Base-by-base conservation (phyloP, 2,329 filamentous ascomycete genomes). In the Paracoccidioides lutzii region DNA sequence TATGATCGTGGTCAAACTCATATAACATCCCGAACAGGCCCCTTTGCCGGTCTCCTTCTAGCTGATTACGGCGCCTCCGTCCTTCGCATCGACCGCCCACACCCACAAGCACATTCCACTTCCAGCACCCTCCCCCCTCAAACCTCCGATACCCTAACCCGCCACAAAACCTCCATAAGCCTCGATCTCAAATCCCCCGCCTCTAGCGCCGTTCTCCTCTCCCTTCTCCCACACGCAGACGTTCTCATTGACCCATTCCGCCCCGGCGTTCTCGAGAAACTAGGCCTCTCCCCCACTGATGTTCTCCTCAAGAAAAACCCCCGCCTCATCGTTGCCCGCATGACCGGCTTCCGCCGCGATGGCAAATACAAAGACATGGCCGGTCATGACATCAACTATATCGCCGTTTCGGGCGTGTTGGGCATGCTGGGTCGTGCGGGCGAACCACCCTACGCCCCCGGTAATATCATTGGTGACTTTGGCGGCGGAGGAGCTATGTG, bases 371-470 rank as follows among this genome's bases (percentile, higher is more conserved):
- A 80, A 50, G 73, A 79, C 64, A 96, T 95, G 90, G 90, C 90
- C 0, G 90, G 90, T 46, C 90, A 96, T 67, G 90, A 96, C 68
- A 95, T 96, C 69, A 96, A 97, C 67, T 97, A 97, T 71, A 84
- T 97, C 44, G 88, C 90, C 51, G 88, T 95, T 0, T 87, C 85
- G 0, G 91, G 91, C 0, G 84, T 87, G 0, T 73, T 97, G 33
- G 78, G 79, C 0, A 76, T 95, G 71, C 79, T 97, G 3, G 91
- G 91, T 0, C 76, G 86, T 0, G 74, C 75, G 33, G 79, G 77
- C 14, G 80, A 84, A 65, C 83, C 81, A 60, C 91, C 91, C 0
- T 83, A 85, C 59, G 79, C 90, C 15, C 93, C 93, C 0, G 81
- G 76, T 5, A 97, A 97, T 65, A 78, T 97, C 15, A 73, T 97